Evolutionary conservation across 192 early-diverging fungal genomes (phyloP), one percentile per base, ranked within the genome.

Genomic region (Ambispora gerdemannii): DNA sequence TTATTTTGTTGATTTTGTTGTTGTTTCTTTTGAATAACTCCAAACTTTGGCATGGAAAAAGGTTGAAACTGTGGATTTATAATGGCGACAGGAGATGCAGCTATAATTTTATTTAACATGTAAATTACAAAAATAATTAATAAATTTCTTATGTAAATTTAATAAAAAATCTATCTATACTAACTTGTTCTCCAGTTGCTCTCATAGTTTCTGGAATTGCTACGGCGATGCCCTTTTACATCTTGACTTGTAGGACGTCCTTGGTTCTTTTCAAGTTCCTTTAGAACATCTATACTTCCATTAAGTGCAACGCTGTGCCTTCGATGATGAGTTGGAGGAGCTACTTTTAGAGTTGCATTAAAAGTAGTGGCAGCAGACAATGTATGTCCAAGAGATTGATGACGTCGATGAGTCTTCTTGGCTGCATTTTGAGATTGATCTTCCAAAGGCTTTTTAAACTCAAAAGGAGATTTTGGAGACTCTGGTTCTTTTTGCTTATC

Each of bases 171-270:
- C 51, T 19, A 24, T 28, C 52, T 52, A 36, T 3, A 33, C 61
- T 52, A 59, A 75, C 73, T 59, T 36, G 75, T 43, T 60, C 79
- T 51, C 79, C 77, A 81, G 17, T 81, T 77, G 15, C 58, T 34
- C 6, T 78, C 77, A 63, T 76, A 78, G 30, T 81, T 81, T 36
- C 79, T 72, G 17, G 77, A 81, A 22, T 75, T 75, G 24, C 71
- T 63, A 34, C 77, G 73, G 50, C 70, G 63, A 56, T 74, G 72
- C n/a, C 59, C 51, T 62, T 66, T 63, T 55, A 24, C 31, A 52
- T 75, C 50, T 22, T 32, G 27, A 31, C 25, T 64, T 28, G 22
- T 17, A n/a, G 4, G 27, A 36, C 35, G 35, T n/a, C 53, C 53
- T 34, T 60, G 55, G 49, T 24, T 67, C 11, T 74, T 65, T n/a